Evolutionary conservation across 768 basidiomycete species (phyloP).

Genomic region (Dioszegia hungarica): DNA sequence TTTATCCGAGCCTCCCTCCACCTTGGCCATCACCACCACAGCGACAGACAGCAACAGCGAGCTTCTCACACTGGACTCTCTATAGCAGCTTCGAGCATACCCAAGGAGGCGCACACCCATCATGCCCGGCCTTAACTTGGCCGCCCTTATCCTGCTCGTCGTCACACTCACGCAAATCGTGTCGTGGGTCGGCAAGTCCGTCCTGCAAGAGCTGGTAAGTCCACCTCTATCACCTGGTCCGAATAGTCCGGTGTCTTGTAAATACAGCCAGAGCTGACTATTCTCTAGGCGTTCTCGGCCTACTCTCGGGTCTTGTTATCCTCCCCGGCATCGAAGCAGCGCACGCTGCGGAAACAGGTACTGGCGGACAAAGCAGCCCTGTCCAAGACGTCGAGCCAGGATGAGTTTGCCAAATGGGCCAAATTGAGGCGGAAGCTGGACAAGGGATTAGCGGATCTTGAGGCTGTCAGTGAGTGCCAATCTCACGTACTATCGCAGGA

Average conservation of each 20-base stretch:
- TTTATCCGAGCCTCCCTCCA: too few relatives aligned
- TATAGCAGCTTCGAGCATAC: too few relatives aligned
- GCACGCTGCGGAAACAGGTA: slow-evolving; percentile 71
- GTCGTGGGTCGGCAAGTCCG: slow-evolving; percentile 81
- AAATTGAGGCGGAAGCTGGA: slow-evolving; percentile 84
- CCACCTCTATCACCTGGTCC: not conserved
- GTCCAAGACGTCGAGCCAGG: slow-evolving; percentile 83
- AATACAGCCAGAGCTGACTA: too few relatives aligned
- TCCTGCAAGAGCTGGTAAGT: slow-evolving; percentile 74
- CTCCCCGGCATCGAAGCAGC: slow-evolving; percentile 58
- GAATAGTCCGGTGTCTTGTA: too few relatives aligned
- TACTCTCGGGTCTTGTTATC: slow-evolving; percentile 66
- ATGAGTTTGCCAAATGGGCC: slow-evolving; percentile 98
- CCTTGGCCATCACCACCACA: too few relatives aligned
- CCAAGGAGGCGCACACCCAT: not conserved
- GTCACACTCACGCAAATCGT: slow-evolving; percentile 79
- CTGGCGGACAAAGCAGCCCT: slow-evolving; percentile 78
- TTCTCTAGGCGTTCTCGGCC: slow-evolving; percentile 67
- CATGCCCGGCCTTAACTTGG: slow-evolving; percentile 51
- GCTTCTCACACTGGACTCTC: too few relatives aligned
- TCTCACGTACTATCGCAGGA: not conserved
- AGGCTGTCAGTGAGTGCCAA: slow-evolving; percentile 69
- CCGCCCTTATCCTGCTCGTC: slow-evolving; percentile 73
- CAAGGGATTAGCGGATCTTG: slow-evolving; percentile 83
- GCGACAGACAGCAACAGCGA: too few relatives aligned